Conservation (phyloP, 441 rosid species). For the Syzygium malaccense region DNA sequence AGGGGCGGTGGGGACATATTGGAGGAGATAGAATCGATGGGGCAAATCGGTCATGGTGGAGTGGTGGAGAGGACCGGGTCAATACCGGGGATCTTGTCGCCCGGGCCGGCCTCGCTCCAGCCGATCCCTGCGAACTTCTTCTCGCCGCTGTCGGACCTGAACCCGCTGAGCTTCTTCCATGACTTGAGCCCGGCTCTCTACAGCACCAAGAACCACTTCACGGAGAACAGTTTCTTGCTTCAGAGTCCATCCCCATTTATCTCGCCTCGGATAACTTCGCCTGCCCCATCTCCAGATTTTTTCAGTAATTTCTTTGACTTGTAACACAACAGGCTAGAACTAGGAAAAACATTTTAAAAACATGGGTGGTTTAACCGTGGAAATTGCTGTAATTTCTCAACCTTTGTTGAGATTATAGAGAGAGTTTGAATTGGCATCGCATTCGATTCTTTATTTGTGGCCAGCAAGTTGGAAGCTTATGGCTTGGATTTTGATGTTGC, state of each 20-base stretch:
- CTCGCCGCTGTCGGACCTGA: constrained; percentile 44
- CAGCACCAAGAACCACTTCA: constrained; percentile 32
- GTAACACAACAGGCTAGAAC: constrained; percentile 7
- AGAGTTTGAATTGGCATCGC: constrained; percentile 9
- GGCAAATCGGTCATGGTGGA: constrained; percentile 6
- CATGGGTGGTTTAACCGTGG: background rate
- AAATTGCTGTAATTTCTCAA: background rate
- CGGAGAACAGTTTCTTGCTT: constrained; percentile 36
- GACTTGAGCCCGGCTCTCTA: constrained; percentile 60
- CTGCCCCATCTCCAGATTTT: constrained; percentile 43
- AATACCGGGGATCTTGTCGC: constrained; percentile 63
- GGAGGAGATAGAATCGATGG: constrained; percentile 29
- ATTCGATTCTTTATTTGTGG: constrained; percentile 12
- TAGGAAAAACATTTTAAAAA: background rate
- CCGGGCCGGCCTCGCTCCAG: constrained; percentile 61
- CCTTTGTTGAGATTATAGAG: background rate
- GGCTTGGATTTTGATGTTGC: constrained; percentile 2
- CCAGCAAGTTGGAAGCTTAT: constrained; percentile 23
- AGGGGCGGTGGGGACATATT: constrained; percentile 20
- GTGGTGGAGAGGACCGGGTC: constrained; percentile 29
- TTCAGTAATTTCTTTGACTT: constrained; percentile 70
- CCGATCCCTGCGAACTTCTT: constrained; percentile 56
- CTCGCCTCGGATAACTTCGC: constrained; percentile 33
- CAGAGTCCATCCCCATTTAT: constrained; percentile 50
- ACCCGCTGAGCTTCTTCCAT: constrained; percentile 38